phyloP scores from a whole-genome alignment of 306 rosid species.

The Betula pendula region DNA sequence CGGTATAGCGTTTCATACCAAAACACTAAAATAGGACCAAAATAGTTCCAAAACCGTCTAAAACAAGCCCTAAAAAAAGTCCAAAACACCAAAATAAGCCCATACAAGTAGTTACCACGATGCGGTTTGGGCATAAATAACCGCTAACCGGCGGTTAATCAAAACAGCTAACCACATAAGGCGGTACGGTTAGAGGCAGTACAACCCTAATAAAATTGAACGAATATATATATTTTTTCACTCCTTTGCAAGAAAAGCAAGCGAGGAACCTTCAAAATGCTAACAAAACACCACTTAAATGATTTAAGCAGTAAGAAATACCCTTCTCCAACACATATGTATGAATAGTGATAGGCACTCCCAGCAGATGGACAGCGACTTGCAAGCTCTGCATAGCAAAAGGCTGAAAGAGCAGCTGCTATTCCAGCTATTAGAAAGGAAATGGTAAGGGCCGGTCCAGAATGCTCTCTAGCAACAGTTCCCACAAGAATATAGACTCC shows the following conservation, averaged over 20 bases:
- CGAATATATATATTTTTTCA: neutral
- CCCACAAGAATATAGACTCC: conserved; percentile 98
- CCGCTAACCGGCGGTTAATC: no score
- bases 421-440: conserved; percentile 89
- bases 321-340: conserved; percentile 97
- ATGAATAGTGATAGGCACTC: conserved; percentile 96
- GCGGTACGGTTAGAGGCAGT: no score
- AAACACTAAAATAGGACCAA: no score
- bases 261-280: neutral
- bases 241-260: neutral
- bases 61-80: no score
- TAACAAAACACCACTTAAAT: neutral
- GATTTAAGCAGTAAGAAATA: conserved; percentile 25
- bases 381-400: conserved; percentile 94
- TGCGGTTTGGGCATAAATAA: no score
- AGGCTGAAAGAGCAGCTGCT: conserved; percentile 91
- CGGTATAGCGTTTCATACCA: no score
- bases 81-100: no score
- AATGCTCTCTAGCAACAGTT: conserved; percentile 87
- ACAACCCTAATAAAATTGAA: no score
- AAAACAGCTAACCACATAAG: no score
- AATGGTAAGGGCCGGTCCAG: conserved; percentile 84
- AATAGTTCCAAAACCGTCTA: no score
- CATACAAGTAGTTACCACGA: no score
- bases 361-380: conserved; percentile 98